phyloP scores from a whole-genome alignment of 2,329 filamentous ascomycete species.

The Verticillium nubilum region DNA sequence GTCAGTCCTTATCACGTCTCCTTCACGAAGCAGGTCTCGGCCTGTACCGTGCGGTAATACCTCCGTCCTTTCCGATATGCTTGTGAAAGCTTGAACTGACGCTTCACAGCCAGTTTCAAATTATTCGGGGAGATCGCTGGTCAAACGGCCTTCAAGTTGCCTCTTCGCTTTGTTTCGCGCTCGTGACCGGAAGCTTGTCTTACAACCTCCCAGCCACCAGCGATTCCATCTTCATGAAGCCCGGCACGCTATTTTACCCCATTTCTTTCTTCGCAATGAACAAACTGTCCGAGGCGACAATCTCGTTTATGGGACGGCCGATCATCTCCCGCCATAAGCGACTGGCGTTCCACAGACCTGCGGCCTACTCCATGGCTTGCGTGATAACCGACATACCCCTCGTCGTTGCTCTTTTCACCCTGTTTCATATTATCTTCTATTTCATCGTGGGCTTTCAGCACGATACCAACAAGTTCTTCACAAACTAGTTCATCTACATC shows the following conservation, averaged over 20 bases:
- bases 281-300: slow-evolving; percentile 73
- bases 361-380: slow-evolving; percentile 51
- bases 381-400: slow-evolving; percentile 54
- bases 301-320: slow-evolving; percentile 64
- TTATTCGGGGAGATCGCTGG: slow-evolving; percentile 44
- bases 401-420: slow-evolving; percentile 58
- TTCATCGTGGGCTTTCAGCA: slow-evolving; percentile 70
- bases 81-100: no score
- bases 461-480: slow-evolving; percentile 62
- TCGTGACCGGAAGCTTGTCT: slow-evolving; percentile 25
- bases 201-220: slow-evolving; percentile 46
- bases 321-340: slow-evolving; percentile 46
- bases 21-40: no score
- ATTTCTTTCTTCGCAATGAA: slow-evolving; percentile 56
- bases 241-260: slow-evolving; percentile 43
- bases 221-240: slow-evolving; percentile 54
- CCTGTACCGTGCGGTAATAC: no score
- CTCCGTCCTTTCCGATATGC: no score
- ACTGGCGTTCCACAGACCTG: slow-evolving; percentile 48
- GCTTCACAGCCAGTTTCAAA: slow-evolving; percentile 41
- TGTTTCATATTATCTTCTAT: slow-evolving; percentile 69
- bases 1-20: no score
- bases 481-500: slow-evolving; percentile 58
- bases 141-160: slow-evolving; percentile 38
- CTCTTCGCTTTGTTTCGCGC: slow-evolving; percentile 46